A percentile compares a stretch with the other conserved stretches of the same genome.
phyloP scores from a whole-genome alignment of 164 flowering plant species.

The Magnolia changhungtana region DNA sequence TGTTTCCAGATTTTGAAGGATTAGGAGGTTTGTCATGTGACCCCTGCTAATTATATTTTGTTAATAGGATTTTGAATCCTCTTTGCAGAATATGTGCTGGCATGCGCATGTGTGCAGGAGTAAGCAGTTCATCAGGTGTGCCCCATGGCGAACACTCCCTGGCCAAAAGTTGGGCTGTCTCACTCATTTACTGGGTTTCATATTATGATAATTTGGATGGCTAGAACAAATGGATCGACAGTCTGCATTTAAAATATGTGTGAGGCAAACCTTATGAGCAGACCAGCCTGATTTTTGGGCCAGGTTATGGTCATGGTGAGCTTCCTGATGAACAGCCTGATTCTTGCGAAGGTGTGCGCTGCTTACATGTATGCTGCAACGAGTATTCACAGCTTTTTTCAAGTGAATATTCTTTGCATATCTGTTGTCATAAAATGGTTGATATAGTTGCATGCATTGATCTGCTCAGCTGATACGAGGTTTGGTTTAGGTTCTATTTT shows the following conservation, averaged over 20 bases:
- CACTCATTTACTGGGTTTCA: no score
- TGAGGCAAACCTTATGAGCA: not conserved
- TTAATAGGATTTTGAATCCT: not conserved
- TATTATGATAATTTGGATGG: not conserved
- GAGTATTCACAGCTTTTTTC: not conserved
- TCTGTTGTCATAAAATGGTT: not conserved
- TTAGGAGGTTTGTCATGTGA: slow-evolving; percentile 45
- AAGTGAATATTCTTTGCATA: not conserved
- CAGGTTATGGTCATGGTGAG: no score
- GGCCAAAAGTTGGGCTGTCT: no score
- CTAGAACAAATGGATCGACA: not conserved
- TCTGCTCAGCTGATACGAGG: not conserved
- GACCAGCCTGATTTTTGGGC: not conserved
- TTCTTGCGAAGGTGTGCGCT: not conserved
- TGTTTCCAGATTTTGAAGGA: slow-evolving; percentile 80
- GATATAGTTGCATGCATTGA: not conserved
- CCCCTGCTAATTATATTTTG: not conserved
- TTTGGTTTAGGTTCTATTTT: slow-evolving; percentile 9
- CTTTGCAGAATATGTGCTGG: not conserved
- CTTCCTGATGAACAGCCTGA: not conserved
- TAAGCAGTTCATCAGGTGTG: not conserved
- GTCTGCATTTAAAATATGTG: not conserved
- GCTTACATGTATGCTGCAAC: not conserved
- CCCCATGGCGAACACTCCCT: no score
- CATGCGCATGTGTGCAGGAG: not conserved